Conservation (phyloP, 345 rosid genomes). For the sweet orange (Citrus sinensis) region DVS_A1.0 CM039169.1:22391501-22392000, state of each 20-base stretch:
- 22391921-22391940: neutral
- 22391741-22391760: neutral
- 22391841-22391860: neutral
- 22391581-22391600: neutral
- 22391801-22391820: neutral
- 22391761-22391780: neutral
- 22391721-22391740: constrained; percentile 13
- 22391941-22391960: neutral
- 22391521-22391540: neutral
- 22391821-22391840: neutral
- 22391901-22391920: neutral
- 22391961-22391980: constrained; percentile 3
- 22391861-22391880: constrained; percentile 7
- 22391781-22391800: neutral
- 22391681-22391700: constrained; percentile 75
- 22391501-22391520: neutral
- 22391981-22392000: constrained; percentile 46
- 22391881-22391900: neutral
- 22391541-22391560: neutral
- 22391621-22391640: constrained; percentile 76
- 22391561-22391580: neutral
- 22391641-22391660: constrained; percentile 83
- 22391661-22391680: constrained; percentile 86
- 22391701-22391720: constrained; percentile 66
- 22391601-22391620: constrained; percentile 83